phyloP scores from a whole-genome alignment of 1,139 yeast species.

The Suhomyces choctaworum region DNA sequence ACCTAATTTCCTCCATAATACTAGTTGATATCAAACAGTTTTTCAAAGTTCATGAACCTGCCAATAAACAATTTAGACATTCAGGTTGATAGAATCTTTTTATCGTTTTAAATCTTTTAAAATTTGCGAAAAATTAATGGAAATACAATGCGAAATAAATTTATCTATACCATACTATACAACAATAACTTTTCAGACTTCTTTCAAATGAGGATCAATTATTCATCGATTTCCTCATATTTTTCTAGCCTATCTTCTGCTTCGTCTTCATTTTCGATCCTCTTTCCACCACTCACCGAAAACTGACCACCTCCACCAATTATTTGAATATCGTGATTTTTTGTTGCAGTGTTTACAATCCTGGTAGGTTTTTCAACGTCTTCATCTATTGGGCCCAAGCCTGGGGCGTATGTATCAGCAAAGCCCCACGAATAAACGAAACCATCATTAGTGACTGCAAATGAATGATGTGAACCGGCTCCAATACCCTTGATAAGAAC shows the following conservation, averaged over 20 bases:
- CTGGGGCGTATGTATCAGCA: conserved; percentile 94
- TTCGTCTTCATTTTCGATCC: conserved; percentile 59
- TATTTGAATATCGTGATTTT: conserved; percentile 62
- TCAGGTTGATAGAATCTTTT: too few relatives aligned
- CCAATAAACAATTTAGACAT: too few relatives aligned
- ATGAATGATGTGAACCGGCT: conserved; percentile 88
- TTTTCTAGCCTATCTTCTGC: conserved; percentile 60
- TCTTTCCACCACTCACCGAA: conserved; percentile 79
- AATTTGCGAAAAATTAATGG: too few relatives aligned
- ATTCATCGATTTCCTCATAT: conserved; percentile 44
- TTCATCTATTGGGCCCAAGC: conserved; percentile 88
- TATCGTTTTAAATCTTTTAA: too few relatives aligned
- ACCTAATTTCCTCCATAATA: too few relatives aligned
- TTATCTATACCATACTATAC: too few relatives aligned
- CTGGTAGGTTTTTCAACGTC: conserved; percentile 86
- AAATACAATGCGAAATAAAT: too few relatives aligned
- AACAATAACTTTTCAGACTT: neutral
- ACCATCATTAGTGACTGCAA: conserved; percentile 85
- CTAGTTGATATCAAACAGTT: too few relatives aligned
- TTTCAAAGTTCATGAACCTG: too few relatives aligned
- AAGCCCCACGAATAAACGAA: conserved; percentile 95
- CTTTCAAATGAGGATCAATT: conserved; percentile 1
- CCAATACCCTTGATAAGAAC: conserved; percentile 63
- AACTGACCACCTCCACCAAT: conserved; percentile 97
- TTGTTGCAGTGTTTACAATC: conserved; percentile 91